Base-by-base conservation (phyloP, 1,139 yeast species). In the Magnusiomyces fungicola region DNA sequence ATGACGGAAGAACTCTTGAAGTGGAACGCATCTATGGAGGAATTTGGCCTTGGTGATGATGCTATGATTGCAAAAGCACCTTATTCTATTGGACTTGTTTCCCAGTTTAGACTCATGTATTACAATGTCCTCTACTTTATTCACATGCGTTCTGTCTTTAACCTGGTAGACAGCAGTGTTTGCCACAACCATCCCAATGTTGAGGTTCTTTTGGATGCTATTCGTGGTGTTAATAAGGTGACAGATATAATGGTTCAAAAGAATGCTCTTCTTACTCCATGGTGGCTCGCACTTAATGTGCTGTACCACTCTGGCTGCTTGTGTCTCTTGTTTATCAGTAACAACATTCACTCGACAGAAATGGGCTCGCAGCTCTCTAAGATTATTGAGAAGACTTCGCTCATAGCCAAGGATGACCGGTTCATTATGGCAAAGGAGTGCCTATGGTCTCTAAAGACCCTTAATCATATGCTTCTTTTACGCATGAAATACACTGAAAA, bases 341-440 rank as follows among this genome's bases (percentile, higher is more conserved):
- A 68, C 1, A 76, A 76, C 1, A 49, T 68, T 2, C 58, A 60
- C 38, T 48, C 57, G 19, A 46, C 52, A 2, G 54, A 59, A 29
- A 52, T 62, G 24, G 55, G 49, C 7, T 59, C 3, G 43, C 50
- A 4, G 58, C 60, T 22, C 16, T 29, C 50, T 6, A 49, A 54
- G 30, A 62, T 66, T 3, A 58, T 68, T 47, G 49, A 50, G 9
- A 50, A 66, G 1, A 58, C 71, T 43, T 74, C 74, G 19, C 65
- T 65, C 49, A 59, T 74, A 12, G 58, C 71, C 5, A 60, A 66
- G 30, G 69, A 69, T 43, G 76, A 72, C 47, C 62, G 80, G 48
- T 76, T 75, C 59, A 73, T 71, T 45, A 81, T 81, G 87, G 79
- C 76, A 10, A 70, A 72, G 48, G 86, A 81, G 59, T 78, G 83